These are phyloP conservation scores for Pseudocercospora macadamiae DNA, from an alignment of 2,329 filamentous ascomycete species.

Conservation along the genomic window DNA sequence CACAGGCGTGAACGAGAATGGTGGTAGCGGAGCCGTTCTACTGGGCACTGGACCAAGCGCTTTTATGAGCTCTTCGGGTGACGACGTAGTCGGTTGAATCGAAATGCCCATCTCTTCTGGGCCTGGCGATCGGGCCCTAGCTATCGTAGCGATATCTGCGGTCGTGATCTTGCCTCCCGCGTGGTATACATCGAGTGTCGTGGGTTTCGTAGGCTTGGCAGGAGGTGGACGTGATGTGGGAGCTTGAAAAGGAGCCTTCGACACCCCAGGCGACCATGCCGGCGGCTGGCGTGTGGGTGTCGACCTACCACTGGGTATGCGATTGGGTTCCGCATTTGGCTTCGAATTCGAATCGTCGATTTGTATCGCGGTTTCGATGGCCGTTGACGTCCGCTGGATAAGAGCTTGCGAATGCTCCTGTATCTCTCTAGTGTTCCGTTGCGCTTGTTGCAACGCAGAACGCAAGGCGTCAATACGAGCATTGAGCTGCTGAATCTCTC, in stretches of 20 bases:
- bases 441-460: slow-evolving; percentile 16
- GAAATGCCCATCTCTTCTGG: slow-evolving; percentile 25
- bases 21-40: not conserved
- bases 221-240: not conserved
- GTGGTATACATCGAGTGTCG: slow-evolving; percentile 15
- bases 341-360: slow-evolving; percentile 16
- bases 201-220: not conserved
- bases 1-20: not conserved
- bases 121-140: slow-evolving; percentile 22
- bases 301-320: slow-evolving; percentile 1
- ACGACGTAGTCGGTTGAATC: slow-evolving; percentile 24
- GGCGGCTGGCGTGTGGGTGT: slow-evolving; percentile 4
- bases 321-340: slow-evolving; percentile 4
- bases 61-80: slow-evolving; percentile 27
- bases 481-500: slow-evolving; percentile 18
- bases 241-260: not conserved
- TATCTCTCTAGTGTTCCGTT: slow-evolving; percentile 16
- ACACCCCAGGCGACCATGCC: not conserved
- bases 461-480: slow-evolving; percentile 19
- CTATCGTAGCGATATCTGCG: slow-evolving; percentile 21
- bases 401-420: slow-evolving; percentile 17
- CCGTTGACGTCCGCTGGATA: slow-evolving; percentile 12
- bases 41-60: slow-evolving; percentile 29
- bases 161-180: slow-evolving; percentile 15
- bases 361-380: slow-evolving; percentile 15